These are phyloP conservation scores for Akanthomyces dipterigenus DNA, from an alignment of 2,329 filamentous ascomycete species.

Conservation along the genomic window DNA sequence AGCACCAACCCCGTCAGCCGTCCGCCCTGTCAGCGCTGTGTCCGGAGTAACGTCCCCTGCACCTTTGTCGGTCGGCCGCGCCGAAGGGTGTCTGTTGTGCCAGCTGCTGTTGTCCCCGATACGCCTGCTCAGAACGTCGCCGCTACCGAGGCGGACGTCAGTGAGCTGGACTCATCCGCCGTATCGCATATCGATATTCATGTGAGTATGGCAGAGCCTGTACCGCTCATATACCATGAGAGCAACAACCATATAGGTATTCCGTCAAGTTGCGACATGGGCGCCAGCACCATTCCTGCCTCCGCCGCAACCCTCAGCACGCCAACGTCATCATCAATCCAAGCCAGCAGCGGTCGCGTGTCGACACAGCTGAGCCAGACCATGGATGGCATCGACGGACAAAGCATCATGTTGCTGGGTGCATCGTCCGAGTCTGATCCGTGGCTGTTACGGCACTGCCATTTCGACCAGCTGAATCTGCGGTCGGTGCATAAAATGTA, in stretches of 20 bases:
- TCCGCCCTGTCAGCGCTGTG: conserved; percentile 10
- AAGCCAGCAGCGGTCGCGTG: neutral
- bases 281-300: neutral
- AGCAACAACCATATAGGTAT: neutral
- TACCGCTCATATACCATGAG: neutral
- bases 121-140: neutral
- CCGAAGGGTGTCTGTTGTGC: neutral
- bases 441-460: conserved; percentile 29
- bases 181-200: neutral
- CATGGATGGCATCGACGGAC: conserved; percentile 24
- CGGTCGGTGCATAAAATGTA: conserved; percentile 28
- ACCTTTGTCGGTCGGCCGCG: conserved; percentile 13
- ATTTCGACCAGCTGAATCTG: conserved; percentile 29
- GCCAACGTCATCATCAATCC: conserved; percentile 1
- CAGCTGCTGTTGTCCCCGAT: neutral
- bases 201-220: neutral
- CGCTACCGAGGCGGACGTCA: neutral
- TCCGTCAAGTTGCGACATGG: neutral
- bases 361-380: conserved; percentile 16
- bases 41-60: conserved; percentile 5
- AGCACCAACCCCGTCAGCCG: neutral
- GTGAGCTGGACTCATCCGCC: neutral
- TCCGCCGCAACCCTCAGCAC: neutral
- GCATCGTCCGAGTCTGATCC: conserved; percentile 28
- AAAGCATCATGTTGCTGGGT: conserved; percentile 25